Conservation (phyloP, 2,329 filamentous ascomycete species). For the Teratosphaeria destructans region DNA sequence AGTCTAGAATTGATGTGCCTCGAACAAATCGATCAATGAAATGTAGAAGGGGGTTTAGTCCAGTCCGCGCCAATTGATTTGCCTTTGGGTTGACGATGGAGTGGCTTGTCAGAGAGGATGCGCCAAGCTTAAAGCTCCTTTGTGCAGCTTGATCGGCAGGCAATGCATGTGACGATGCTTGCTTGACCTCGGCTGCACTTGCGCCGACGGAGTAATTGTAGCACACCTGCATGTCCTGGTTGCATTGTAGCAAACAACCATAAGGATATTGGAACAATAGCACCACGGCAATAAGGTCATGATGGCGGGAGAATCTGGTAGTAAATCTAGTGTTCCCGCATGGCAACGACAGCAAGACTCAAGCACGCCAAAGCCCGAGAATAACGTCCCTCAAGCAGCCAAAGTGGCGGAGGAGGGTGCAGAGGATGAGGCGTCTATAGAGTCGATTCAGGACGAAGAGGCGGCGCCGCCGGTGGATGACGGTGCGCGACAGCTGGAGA, state of each 20-base stretch:
- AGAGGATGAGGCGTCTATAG: neutral
- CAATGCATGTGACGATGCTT: neutral
- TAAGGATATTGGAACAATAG: neutral
- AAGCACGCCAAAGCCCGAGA: neutral
- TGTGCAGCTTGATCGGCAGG: neutral
- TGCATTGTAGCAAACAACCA: too few species aligned
- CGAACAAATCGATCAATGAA: neutral
- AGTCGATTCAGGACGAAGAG: constrained; percentile 2
- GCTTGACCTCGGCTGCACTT: neutral
- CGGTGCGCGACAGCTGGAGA: constrained; percentile 39
- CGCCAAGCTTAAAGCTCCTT: neutral
- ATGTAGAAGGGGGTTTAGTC: neutral
- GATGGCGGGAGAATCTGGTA: constrained; percentile 17
- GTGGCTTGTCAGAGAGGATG: neutral
- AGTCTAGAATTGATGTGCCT: neutral
- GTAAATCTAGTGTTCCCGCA: constrained; percentile 21
- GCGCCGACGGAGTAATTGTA: neutral
- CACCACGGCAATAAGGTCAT: neutral
- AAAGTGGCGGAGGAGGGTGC: neutral
- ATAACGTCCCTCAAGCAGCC: neutral
- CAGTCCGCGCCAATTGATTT: neutral
- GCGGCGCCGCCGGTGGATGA: neutral
- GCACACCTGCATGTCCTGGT: too few species aligned
- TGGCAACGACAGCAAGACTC: constrained; percentile 21
- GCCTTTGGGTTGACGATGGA: neutral